Evolutionary conservation across 768 basidiomycete genomes (phyloP).

Genomic region (Suillus cothurnatus): DNA sequence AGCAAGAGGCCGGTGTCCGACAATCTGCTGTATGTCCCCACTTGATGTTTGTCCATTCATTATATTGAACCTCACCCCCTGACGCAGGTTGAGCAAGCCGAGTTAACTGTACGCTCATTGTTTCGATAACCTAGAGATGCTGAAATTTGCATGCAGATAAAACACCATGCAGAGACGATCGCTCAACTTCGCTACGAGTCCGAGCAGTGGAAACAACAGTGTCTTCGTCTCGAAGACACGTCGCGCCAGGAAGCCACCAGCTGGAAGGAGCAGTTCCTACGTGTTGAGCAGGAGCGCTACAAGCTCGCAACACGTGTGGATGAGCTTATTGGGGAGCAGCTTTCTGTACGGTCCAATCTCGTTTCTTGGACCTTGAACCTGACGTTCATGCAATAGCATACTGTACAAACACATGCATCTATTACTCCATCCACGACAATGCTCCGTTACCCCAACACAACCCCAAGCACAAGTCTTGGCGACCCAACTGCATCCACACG

Average conservation of each 20-base stretch:
- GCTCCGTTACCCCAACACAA: conserved; percentile 19
- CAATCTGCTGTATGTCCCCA: conserved; percentile 50
- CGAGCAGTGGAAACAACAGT: conserved; percentile 73
- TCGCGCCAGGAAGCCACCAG: conserved; percentile 55
- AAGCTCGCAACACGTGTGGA: conserved; percentile 58
- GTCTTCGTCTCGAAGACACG: conserved; percentile 46
- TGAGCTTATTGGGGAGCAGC: conserved; percentile 55
- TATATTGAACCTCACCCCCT: conserved; percentile 11
- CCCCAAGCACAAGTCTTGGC: conserved; percentile 7
- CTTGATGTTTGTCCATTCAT: conserved; percentile 14
- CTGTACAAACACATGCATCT: conserved; percentile 17
- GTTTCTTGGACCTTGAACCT: background rate
- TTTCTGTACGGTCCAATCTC: conserved; percentile 40
- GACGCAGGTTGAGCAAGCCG: conserved; percentile 53
- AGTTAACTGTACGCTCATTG: conserved; percentile 48
- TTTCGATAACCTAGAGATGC: background rate
- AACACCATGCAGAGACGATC: conserved; percentile 62
- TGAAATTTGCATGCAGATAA: conserved; percentile 39
- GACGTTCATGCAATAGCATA: conserved; percentile 10
- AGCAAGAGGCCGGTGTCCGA: conserved; percentile 41
- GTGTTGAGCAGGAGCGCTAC: conserved; percentile 70
- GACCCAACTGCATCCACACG: conserved; percentile 34
- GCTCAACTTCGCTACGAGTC: conserved; percentile 64
- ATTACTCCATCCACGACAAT: conserved; percentile 38
- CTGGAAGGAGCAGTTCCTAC: conserved; percentile 81